Base-by-base conservation (phyloP, 495 filamentous ascomycete species). In the Mytilinidion resinicola region DNA sequence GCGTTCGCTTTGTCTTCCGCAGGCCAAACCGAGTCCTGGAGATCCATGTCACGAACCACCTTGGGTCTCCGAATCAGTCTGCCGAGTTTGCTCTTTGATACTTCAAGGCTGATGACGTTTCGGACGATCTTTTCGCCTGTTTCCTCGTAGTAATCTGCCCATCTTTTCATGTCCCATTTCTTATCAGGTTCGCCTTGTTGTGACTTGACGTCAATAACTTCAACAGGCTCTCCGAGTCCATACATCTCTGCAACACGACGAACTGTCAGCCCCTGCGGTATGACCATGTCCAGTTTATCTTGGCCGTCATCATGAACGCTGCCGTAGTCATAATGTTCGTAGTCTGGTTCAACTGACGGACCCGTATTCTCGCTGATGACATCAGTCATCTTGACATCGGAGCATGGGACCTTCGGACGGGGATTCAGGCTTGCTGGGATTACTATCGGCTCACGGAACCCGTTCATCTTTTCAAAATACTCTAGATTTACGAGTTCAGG, bases 101-200 rank as follows among this genome's bases (percentile, higher is more conserved):
- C 82, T 64, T 90, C 86, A 37, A 89, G 72, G 62, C 87, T 89
- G 65, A 90, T 89, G 48, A 89, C 87, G 63, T 90, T 90, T 12
- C 84, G 80, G 20, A 90, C 83, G 8, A 79, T 70, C 61, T 87
- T 87, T 14, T 78, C 73, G 17, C 79, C 81, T 61, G 61, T 48
- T 59, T 80, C 84, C 59, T 89, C 86, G 64, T 89, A 90, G 70
- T 90, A 90, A 61, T 88, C 83, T 8, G 83, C 85, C 80, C 87
- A 86, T 61, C 84, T 80, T 44, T 78, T 76, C 79, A 90, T 84
- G 44, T 81, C 84, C 86, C 87, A 89, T 53, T 76, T 76, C 67
- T 82, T 84, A 44, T 80, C 80, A 30, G 25, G 25, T 61, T 84
- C 85, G 9, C 83, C 82, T 63, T 85, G 82, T 64, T 90, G 86